Percentiles rank a stretch among this genome's conserved stretches.
Conservation (phyloP, 441 rosid species). For the Hura crepitans region DNA sequence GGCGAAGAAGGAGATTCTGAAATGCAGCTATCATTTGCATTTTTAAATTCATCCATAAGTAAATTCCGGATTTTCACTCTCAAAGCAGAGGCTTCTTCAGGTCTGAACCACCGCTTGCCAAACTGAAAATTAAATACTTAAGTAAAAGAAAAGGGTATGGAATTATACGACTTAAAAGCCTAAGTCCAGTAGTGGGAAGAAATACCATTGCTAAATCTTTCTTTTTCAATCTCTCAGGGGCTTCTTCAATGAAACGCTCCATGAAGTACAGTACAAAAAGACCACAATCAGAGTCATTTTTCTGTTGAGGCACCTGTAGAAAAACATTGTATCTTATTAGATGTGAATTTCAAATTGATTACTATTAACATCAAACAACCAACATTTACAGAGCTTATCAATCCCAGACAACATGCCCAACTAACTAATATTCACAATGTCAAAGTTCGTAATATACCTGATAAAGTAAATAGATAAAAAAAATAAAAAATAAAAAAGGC, state of each 20-base stretch:
- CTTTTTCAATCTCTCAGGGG: constrained; percentile 78
- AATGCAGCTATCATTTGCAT: constrained; percentile 19
- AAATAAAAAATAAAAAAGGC: too few relatives aligned
- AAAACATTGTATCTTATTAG: constrained; percentile 10
- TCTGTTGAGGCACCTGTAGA: constrained; percentile 89
- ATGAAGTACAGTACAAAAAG: constrained; percentile 85
- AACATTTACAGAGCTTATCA: not conserved
- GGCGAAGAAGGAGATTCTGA: constrained; percentile 10
- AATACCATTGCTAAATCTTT: constrained; percentile 74
- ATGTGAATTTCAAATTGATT: constrained; percentile 2
- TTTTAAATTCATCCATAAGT: constrained; percentile 49
- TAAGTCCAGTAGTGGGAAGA: not conserved
- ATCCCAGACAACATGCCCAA: not conserved
- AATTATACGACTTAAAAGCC: not conserved
- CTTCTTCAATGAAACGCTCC: constrained; percentile 78
- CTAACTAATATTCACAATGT: not conserved
- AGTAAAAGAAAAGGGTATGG: not conserved
- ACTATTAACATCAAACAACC: not conserved
- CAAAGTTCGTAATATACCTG: not conserved
- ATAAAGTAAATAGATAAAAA: not conserved
- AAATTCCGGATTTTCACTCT: constrained; percentile 54
- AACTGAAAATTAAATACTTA: constrained; percentile 43
- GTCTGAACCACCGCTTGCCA: constrained; percentile 81
- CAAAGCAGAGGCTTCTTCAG: constrained; percentile 81
- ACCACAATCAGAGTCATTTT: constrained; percentile 91